Base-by-base conservation (phyloP, 2,329 filamentous ascomycete genomes). In the Fusarium virguliforme region DNA sequence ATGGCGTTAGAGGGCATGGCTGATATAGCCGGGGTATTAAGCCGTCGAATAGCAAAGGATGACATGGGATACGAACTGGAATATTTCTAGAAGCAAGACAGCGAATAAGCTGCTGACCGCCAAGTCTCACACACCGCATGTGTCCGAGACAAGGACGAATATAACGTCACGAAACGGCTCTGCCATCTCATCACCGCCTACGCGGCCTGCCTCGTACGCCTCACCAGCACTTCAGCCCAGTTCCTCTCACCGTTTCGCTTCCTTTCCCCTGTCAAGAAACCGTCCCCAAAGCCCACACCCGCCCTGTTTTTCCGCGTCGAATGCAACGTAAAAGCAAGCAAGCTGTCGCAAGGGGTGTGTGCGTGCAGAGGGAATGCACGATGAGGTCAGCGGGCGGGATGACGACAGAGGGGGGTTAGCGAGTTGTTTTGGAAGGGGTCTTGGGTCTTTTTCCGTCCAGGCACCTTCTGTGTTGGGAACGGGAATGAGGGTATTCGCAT, bases 321-420 rank as follows among this genome's bases (percentile, higher is more conserved):
- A 41, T 50, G 56, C 38, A 51, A 60, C 51, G 35, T n/a, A 59
- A 26, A 18, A 37, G 51, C 37, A 22, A 22, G n/a, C n/a, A 22
- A 26, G 50, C 18, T 54, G 32, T 35, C 22, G 13, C 50, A 54
- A 30, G 28, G 24, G 38, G 38, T 18, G 13, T 34, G 18, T 22
- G 48, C 53, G 48, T 62, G 68, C 40, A 54, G 59, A 30, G 32
- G 61, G 30, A 30, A 63, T 74, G 76, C 76, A 71, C 72, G 66
- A 78, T 78, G 76, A 78, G 76, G 76, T 78, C 76, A 78, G 68
- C 15, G 66, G 62, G 30, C 68, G 70, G 70, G 72, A 76, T 76
- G 75, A 76, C 75, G 75, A 76, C 65, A 76, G 40, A 15, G 40
- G 18, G 18, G 38, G 12, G 41, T 46, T 24, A 28, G 41, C 41